Base-by-base conservation (phyloP, 306 rosid species). In the Glycine soja region DNA sequence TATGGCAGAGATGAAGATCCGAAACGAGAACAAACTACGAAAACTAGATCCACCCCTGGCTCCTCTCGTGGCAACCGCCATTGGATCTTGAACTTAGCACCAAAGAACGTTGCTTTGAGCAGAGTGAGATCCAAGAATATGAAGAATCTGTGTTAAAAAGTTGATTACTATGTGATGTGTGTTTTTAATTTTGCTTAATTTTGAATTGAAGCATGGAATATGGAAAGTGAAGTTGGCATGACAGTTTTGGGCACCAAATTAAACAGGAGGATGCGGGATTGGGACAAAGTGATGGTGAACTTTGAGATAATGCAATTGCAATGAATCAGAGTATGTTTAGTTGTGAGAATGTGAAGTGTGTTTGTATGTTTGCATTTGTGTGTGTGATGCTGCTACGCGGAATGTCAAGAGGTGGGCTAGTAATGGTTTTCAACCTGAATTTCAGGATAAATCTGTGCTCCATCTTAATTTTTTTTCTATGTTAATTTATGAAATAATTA, bases 1-100 rank as follows among this genome's bases (percentile, higher is more conserved):
- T 87, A 92, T 86, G 4, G 98, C 98, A 45, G 99, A 96, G 75
- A 96, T 90, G 87, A 96, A 96, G 94, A 96, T 90, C 95, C 98
- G 90, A 85, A 89, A 93, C 0, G 99, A 93, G 91, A 93, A 96
- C 88, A 91, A 86, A 90, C 92, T 90, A 61, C 94, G 93, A 56
- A 91, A 78, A 84, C 74, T 78, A 85, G 89, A 88, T 46, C 97
- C 94, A 69, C 90, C 92, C 67, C 98, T 88, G 94, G 90, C 64
- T 77, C 97, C 99, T 79, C 99, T 88, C 76, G 76, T 81, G 80
- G 97, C 93, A 81, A 90, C 98, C 80, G 97, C 98, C 99, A 96
- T 95, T 74, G 88, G 83, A 79, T 79, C 77, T 83, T 40, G 57
- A 46, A 68, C 68, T 54, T 42, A 24, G 30, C 30, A 24, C 30